These are phyloP conservation scores for Beauveria caledonica DNA, from an alignment of 2,329 filamentous ascomycete species.

Conservation along the genomic window DNA sequence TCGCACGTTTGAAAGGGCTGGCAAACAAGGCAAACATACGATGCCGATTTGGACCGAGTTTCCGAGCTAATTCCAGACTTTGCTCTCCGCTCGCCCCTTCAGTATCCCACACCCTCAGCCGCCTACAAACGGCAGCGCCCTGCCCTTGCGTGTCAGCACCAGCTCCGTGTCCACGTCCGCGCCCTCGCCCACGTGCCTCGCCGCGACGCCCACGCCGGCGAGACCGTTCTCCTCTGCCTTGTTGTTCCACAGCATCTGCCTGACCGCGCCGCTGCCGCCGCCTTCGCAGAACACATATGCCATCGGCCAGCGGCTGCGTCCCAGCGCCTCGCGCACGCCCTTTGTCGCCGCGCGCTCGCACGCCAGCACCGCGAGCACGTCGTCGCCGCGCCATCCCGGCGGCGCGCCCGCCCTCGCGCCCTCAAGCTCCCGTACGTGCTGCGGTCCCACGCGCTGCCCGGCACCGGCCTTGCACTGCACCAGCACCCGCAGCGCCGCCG, in stretches of 20 bases:
- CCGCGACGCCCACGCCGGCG: constrained; percentile 46
- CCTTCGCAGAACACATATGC: constrained; percentile 56
- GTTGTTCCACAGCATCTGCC: constrained; percentile 67
- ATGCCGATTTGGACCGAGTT: no score
- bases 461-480: constrained; percentile 62
- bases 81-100: no score
- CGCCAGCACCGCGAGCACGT: constrained; percentile 64
- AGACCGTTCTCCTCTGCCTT: constrained; percentile 54
- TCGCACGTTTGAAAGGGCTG: no score
- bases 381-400: constrained; percentile 52
- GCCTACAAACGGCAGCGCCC: constrained; percentile 21
- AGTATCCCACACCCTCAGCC: background rate
- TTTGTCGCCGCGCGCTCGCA: constrained; percentile 63
- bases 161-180: constrained; percentile 29
- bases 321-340: constrained; percentile 67
- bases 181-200: constrained; percentile 27
- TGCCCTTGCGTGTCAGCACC: constrained; percentile 44
- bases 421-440: constrained; percentile 64
- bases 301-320: constrained; percentile 60
- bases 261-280: constrained; percentile 50
- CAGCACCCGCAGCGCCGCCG: constrained; percentile 31
- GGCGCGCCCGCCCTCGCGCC: constrained; percentile 71
- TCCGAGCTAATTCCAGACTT: no score
- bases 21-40: no score
- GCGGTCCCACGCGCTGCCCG: constrained; percentile 43